Conservation (phyloP, 2,329 filamentous ascomycete species). For the Didymella glomerata region DNA sequence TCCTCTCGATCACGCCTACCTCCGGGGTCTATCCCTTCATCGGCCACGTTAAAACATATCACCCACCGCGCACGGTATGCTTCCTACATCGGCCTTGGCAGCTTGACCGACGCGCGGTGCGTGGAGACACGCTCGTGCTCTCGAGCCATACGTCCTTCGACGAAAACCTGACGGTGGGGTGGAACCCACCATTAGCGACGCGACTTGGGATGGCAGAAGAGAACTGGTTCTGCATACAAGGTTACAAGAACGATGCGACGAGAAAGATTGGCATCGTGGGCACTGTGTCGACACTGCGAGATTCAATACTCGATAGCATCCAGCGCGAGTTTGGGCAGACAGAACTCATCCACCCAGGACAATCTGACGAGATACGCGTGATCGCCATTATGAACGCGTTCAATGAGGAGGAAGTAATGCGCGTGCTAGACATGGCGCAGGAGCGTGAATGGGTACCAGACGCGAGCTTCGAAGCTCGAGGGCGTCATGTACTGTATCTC, state of each 20-base stretch:
- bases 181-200: conserved; percentile 46
- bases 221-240: conserved; percentile 46
- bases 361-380: conserved; percentile 34
- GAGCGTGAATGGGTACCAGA: conserved; percentile 35
- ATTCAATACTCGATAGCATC: conserved; percentile 31
- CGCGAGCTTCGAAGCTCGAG: conserved; percentile 27
- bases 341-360: conserved; percentile 37
- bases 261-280: conserved; percentile 52
- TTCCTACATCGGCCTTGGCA: conserved; percentile 47
- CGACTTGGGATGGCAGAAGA: conserved; percentile 42
- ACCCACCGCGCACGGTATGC: conserved; percentile 39
- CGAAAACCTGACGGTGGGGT: conserved; percentile 51
- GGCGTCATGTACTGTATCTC: conserved; percentile 48
- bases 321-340: conserved; percentile 39
- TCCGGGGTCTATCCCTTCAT: conserved; percentile 42
- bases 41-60: conserved; percentile 25
- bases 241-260: conserved; percentile 51
- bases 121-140: conserved; percentile 42
- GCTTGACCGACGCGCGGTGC: conserved; percentile 41
- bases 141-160: conserved; percentile 52
- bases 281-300: conserved; percentile 19
- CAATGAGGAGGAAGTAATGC: conserved; percentile 47
- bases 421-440: conserved; percentile 43
- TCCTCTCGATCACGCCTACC: conserved; percentile 45
- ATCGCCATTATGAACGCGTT: conserved; percentile 55